A percentile compares a stretch with the other conserved stretches of the same genome.
Evolutionary conservation across 1,139 yeast species (phyloP).

Genomic region (Pichia sp.): DNA sequence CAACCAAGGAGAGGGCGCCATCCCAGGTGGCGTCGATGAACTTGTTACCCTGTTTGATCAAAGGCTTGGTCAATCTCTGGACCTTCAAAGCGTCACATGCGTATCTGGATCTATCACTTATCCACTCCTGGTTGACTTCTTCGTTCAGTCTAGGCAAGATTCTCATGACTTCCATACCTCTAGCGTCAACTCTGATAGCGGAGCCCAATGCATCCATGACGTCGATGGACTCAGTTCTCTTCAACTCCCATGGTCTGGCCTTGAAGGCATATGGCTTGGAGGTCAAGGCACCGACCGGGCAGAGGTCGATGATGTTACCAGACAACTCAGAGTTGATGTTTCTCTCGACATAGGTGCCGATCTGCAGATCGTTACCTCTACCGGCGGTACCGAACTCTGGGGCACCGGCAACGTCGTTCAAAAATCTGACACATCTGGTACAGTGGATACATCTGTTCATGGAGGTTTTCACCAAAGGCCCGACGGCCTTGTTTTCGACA

Average conservation of each 20-base stretch:
- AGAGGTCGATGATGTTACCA: slow-evolving; percentile 82
- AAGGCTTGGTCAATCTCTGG: slow-evolving; percentile 80
- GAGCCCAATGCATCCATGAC: slow-evolving; percentile 84
- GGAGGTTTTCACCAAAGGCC: slow-evolving; percentile 84
- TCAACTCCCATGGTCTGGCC: slow-evolving; percentile 93
- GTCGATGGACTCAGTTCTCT: slow-evolving; percentile 84
- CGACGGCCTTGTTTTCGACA: slow-evolving; percentile 84
- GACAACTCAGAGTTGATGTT: slow-evolving; percentile 82
- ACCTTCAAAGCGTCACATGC: slow-evolving; percentile 85
- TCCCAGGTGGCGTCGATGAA: slow-evolving; percentile 85
- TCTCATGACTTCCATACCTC: slow-evolving; percentile 88
- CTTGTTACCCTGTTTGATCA: slow-evolving; percentile 65
- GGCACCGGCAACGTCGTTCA: slow-evolving; percentile 91
- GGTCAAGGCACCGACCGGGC: slow-evolving; percentile 92
- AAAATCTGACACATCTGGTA: slow-evolving; percentile 85
- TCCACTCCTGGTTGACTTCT: slow-evolving; percentile 89
- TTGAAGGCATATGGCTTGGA: slow-evolving; percentile 87
- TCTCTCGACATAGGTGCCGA: slow-evolving; percentile 84
- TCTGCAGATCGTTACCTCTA: slow-evolving; percentile 89
- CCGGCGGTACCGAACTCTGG: slow-evolving; percentile 88
- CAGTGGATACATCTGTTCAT: slow-evolving; percentile 95
- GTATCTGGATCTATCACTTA: slow-evolving; percentile 80
- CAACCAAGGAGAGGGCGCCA: slow-evolving; percentile 71
- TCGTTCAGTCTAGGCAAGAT: slow-evolving; percentile 83
- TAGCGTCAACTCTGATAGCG: slow-evolving; percentile 76